phyloP scores from a whole-genome alignment of 2,329 filamentous ascomycete genomes.

The Phoma herbarum region DNA sequence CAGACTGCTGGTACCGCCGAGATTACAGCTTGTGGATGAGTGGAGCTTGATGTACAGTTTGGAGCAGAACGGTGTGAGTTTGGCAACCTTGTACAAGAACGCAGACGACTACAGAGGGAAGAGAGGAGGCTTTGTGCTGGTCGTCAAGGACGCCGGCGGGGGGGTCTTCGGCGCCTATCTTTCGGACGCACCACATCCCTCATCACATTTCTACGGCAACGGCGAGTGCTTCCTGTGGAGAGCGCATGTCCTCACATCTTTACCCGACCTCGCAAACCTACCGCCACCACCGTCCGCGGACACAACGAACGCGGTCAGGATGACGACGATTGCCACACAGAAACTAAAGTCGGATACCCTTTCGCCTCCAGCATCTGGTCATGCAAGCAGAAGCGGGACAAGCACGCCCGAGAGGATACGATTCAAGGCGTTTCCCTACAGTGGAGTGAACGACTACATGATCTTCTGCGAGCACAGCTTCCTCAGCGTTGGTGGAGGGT shows the following conservation, averaged over 20 bases:
- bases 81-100: constrained; percentile 85
- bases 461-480: constrained; percentile 90
- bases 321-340: constrained; percentile 63
- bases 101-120: constrained; percentile 72
- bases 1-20: constrained; percentile 82
- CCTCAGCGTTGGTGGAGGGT: constrained; percentile 84
- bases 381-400: constrained; percentile 55
- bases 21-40: constrained; percentile 84
- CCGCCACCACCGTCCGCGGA: constrained; percentile 76
- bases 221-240: constrained; percentile 96
- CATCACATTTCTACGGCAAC: constrained; percentile 89
- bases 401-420: constrained; percentile 78
- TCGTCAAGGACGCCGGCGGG: constrained; percentile 79
- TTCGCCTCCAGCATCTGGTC: constrained; percentile 40
- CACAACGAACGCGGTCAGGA: constrained; percentile 68
- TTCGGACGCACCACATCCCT: constrained; percentile 83
- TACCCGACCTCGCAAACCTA: constrained; percentile 61
- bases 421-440: constrained; percentile 98
- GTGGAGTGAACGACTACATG: constrained; percentile 94
- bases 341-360: constrained; percentile 34
- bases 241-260: constrained; percentile 69
- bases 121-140: constrained; percentile 87
- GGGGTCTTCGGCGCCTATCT: constrained; percentile 93
- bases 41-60: constrained; percentile 91
- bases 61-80: constrained; percentile 88